Evolutionary conservation across 148 eudicot species (phyloP), one percentile per base, ranked within the genome.

Genomic region (Persicaria maculosa): DNA sequence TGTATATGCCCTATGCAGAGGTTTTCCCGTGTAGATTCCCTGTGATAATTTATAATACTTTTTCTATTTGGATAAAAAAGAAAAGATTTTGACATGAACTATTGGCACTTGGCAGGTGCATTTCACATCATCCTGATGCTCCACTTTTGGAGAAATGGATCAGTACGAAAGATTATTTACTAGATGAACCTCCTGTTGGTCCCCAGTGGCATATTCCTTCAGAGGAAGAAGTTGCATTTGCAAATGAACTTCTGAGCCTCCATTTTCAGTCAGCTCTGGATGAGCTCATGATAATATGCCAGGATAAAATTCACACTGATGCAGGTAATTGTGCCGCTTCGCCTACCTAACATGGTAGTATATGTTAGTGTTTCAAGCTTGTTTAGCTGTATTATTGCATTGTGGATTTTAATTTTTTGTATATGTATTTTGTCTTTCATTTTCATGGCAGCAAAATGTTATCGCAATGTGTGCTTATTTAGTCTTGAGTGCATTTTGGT

Each of bases 131-230:
- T 74, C 82, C 93, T 50, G 84, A 82, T 72, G 83, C 86, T 72
- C 81, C 85, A 74, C 79, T 82, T 68, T 80, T 95, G 80, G 99
- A 95, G 86, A 86, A 87, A 82, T 95, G 99, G 99, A 84, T 90
- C 77, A 86, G 90, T 78, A 79, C 88, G 19, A 95, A 95, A 80
- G 92, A 86, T 83, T 79, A 83, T 80, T 75, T 82, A 58, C 80
- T 73, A 67, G 88, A 85, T 61, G 76, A 87, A 68, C 81, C 88
- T 72, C 82, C 70, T 67, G 79, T 70, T 57, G 84, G 74, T 62
- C 97, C 99, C 47, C 90, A 86, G 77, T 95, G 99, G 99, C 99
- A 95, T 85, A 84, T 92, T 73, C 90, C 99, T 22, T 81, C 74
- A 73, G 82, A 83, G 75, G 96, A 89, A 74, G 99, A 95, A 83